phyloP scores from a whole-genome alignment of 2,329 filamentous ascomycete species.

The Graphilbum ipis-grandicollis region DNA sequence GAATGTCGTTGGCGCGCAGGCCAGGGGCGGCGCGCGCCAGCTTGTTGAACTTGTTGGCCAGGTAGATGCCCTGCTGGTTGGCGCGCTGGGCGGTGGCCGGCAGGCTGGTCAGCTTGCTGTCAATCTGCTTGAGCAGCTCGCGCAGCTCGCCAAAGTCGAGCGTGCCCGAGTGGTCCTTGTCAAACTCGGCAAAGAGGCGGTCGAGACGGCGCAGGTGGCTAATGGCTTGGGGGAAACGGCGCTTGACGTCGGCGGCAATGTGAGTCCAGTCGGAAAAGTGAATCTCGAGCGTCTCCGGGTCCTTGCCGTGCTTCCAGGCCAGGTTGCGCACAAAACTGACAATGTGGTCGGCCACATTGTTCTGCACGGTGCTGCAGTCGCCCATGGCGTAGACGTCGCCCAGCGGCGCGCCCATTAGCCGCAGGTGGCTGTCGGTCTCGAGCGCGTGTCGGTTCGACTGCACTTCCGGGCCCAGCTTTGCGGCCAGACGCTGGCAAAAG shows the following conservation, averaged over 20 bases:
- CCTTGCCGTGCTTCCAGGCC: conserved; percentile 80
- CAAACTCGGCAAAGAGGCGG: conserved; percentile 78
- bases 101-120: conserved; percentile 82
- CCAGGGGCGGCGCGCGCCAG: conserved; percentile 63
- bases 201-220: conserved; percentile 80
- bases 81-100: conserved; percentile 92
- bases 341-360: conserved; percentile 87
- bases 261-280: conserved; percentile 77
- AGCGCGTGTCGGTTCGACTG: conserved; percentile 86
- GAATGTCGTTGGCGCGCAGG: conserved; percentile 60
- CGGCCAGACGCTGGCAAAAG: conserved; percentile 58
- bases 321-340: conserved; percentile 76
- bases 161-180: conserved; percentile 82
- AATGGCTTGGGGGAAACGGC: conserved; percentile 78
- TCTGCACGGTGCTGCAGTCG: conserved; percentile 92
- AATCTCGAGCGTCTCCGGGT: conserved; percentile 75
- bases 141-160: conserved; percentile 86
- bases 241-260: conserved; percentile 69
- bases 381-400: conserved; percentile 95
- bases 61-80: conserved; percentile 87
- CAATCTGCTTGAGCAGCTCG: conserved; percentile 80
- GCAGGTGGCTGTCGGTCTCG: conserved; percentile 86
- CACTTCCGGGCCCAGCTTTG: conserved; percentile 47
- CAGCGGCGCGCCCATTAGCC: conserved; percentile 71
- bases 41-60: conserved; percentile 88